Base-by-base conservation (phyloP, 202 grass and related monocot species). In the Setaria italica region DNA sequence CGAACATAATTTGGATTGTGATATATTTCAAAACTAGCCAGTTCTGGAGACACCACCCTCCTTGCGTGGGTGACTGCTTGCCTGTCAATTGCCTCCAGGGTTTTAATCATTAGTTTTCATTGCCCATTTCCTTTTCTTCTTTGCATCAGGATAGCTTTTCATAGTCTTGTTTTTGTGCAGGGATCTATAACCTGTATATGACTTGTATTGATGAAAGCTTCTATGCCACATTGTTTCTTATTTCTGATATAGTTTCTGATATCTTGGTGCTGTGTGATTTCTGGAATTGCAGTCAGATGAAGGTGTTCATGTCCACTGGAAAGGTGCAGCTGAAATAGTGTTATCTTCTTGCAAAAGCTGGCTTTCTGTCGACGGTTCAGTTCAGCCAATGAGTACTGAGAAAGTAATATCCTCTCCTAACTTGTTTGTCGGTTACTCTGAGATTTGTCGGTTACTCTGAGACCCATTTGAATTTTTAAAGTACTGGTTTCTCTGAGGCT, bases 291-390 rank as follows among this genome's bases (percentile, higher is more conserved):
- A 99, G 93, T 80, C 82, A 79, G 88, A 91, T 88, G 71, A 70
- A 48, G 70, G 71, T 69, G 90, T 99, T 86, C 89, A 87, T 70
- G 75, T 99, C 63, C 90, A 99, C 72, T 99, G 96, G 96, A 99
- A 99, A 92, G 96, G 96, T 76, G 96, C 96, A 81, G 96, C 93
- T 74, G 96, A 99, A 85, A 49, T 99, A 85, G 86, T 99, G 51
- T 82, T 98, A 60, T 86, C 93, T 47, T 94, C 89, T 85, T 95
- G 93, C 88, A 95, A 89, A 80, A 94, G 86, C 81, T 98, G 86
- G 82, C 80, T 98, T 85, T 89, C 82, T 80, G 32, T 86, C 21
- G 90, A 94, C 68, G 88, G 95, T 88, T 89, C 85, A 62, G 50
- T 94, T 89, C 88, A 92, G 74, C 69, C 88, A 69, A 90, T 98